Base-by-base conservation (phyloP, 1,284 basidiomycete species). In the Trichosporon sp. region DNA sequence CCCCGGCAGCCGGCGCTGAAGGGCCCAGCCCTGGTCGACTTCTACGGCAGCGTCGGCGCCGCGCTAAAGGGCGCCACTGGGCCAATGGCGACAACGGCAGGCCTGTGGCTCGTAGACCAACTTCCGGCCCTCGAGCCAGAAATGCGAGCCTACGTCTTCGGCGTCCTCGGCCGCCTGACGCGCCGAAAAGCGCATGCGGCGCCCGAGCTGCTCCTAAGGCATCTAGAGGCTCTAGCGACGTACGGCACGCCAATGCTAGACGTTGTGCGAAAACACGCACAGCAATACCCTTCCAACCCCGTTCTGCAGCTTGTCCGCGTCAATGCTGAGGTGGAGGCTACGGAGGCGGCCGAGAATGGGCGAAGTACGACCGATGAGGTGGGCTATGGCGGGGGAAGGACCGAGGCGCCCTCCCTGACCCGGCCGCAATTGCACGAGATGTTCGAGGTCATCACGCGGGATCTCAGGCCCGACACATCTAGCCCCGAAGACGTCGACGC, bases 21-120 rank as follows among this genome's bases (percentile, higher is more conserved):
- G 1, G 73, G 73, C 2, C 66, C 71, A 1, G 70, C 71, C 49
- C 59, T 74, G 23, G 76, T 78, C 4, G 74, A 78, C n/a, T 73
- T 71, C 13, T 52, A 77, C 6, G 78, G 74, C 7, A 65, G 56
- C 29, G 74, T 79, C 16, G 78, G 76, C 27, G 25, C 25, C 25
- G 25, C 4, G 14, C 49, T 54, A 16, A 54, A 54, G n/a, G 73
- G 72, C 64, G 69, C 65, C 46, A 72, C 80, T 10, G 62, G 74
- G 25, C 68, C 67, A 25, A 58, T 64, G 21, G 65, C 64, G 4
- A 68, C 59, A 32, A 60, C 19, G 37, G 64, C 61, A 7, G 70
- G 65, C 37, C 61, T 0, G 67, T 60, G 8, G 78, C 73, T 72
- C 31, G 69, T 21, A 69, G 74, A 7, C 67, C 71, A 3, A 73